Conservation (phyloP, 73 alveolate species). For the Blepharisma stoltei region DNA sequence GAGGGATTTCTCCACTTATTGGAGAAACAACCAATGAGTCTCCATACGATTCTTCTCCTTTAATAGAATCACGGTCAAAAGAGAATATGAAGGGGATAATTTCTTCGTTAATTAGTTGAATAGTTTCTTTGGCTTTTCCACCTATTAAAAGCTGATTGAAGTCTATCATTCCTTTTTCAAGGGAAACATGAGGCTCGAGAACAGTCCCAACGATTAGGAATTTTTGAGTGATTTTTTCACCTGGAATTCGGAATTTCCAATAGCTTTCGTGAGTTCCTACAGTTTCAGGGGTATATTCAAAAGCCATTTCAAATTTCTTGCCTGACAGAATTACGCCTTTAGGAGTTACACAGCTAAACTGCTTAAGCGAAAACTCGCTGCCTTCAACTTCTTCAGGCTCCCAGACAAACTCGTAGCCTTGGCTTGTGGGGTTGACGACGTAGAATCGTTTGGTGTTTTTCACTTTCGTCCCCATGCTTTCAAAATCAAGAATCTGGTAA, state of each 20-base stretch:
- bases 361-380: conserved; percentile 50
- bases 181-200: conserved; percentile 96
- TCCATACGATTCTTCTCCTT: conserved; percentile 91
- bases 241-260: conserved; percentile 96
- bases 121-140: conserved; percentile 97
- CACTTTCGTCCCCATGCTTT: conserved; percentile 96
- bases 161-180: conserved; percentile 96
- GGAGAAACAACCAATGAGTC: conserved; percentile 95
- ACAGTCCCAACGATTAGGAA: conserved; percentile 97
- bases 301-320: conserved; percentile 97
- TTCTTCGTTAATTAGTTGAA: conserved; percentile 92
- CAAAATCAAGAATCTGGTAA: conserved; percentile 92
- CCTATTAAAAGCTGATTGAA: conserved; percentile 98
- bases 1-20: conserved; percentile 90
- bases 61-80: conserved; percentile 81
- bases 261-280: conserved; percentile 98
- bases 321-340: conserved; percentile 98
- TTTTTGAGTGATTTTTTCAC: conserved; percentile 92
- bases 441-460: conserved; percentile 97
- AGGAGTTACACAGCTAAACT: conserved; percentile 92
- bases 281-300: conserved; percentile 97
- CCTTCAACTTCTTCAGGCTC: conserved; percentile 73
- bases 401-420: conserved; percentile 99
- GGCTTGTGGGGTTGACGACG: conserved; percentile 98
- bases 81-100: conserved; percentile 95